phyloP scores from a whole-genome alignment of 208 protist species.

The Crithidia mellificae region DNA sequence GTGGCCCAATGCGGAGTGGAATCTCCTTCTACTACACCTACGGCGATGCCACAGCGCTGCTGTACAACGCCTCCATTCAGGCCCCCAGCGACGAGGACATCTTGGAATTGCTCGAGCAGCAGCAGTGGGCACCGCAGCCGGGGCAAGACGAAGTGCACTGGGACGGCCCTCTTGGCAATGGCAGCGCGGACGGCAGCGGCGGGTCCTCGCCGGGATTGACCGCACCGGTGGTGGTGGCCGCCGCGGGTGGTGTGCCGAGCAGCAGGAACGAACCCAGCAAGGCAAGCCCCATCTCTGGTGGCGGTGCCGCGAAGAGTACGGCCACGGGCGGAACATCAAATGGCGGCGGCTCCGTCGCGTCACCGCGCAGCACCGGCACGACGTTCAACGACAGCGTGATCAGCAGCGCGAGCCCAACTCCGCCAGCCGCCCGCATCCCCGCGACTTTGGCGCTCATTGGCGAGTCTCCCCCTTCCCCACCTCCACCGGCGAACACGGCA shows the following conservation, averaged over 20 bases:
- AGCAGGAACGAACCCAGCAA: background rate
- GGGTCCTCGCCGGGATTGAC: background rate
- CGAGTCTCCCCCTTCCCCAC: background rate
- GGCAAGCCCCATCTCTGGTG: no score
- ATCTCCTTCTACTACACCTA: conserved; percentile 64
- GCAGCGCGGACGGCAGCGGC: background rate
- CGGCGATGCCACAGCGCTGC: conserved; percentile 48
- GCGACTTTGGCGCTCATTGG: background rate
- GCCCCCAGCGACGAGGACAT: conserved; percentile 42
- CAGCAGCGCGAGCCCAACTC: conserved; percentile 3
- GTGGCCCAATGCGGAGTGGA: conserved; percentile 45
- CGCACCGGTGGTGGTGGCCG: background rate
- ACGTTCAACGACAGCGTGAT: background rate
- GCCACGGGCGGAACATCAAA: conserved; percentile 2
- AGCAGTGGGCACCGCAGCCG: conserved; percentile 11
- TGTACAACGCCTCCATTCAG: conserved; percentile 63
- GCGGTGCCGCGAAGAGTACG: background rate
- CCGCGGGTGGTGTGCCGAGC: no score
- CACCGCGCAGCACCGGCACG: background rate
- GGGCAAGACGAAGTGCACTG: conserved; percentile 5
- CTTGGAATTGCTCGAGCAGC: conserved; percentile 35
- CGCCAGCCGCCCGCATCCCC: conserved; percentile 2
- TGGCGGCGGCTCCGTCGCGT: background rate
- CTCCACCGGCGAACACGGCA: no score
- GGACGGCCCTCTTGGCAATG: background rate